Evolutionary conservation across 176 grass and related monocot species (phyloP).

Genomic region (Guadua angustifolia): DNA sequence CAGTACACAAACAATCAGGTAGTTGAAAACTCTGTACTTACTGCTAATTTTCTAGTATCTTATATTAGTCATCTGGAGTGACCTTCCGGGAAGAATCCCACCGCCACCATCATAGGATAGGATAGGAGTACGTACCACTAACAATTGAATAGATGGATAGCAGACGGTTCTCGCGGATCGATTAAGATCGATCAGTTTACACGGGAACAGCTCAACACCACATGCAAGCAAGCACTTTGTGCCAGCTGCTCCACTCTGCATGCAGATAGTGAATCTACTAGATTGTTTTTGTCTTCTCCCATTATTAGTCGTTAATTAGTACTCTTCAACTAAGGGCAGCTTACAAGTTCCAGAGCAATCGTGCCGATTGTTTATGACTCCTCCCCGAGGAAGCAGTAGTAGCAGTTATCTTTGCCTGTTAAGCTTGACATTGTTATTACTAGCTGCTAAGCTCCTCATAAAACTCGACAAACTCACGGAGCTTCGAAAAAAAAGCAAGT

Average conservation of each 20-base stretch:
- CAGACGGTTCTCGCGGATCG: conserved; percentile 19
- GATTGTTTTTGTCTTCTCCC: not conserved
- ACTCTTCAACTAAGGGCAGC: not conserved
- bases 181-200: conserved; percentile 4
- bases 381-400: not conserved
- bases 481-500: too few species aligned
- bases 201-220: conserved; percentile 38
- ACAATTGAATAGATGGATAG: not conserved
- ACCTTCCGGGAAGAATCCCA: not conserved
- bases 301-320: conserved; percentile 6
- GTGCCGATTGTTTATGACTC: not conserved
- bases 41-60: conserved; percentile 13
- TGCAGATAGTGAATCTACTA: not conserved
- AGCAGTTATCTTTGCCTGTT: not conserved
- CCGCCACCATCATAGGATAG: not conserved
- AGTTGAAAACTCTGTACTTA: not conserved
- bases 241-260: not conserved
- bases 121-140: not conserved
- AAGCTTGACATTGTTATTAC: not conserved
- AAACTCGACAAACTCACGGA: not conserved
- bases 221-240: conserved; percentile 36
- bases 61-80: not conserved
- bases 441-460: not conserved
- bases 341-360: not conserved
- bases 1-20: not conserved